Evolutionary conservation across 768 basidiomycete genomes (phyloP).

Genomic region (Rhodotorula diobovata): DNA sequence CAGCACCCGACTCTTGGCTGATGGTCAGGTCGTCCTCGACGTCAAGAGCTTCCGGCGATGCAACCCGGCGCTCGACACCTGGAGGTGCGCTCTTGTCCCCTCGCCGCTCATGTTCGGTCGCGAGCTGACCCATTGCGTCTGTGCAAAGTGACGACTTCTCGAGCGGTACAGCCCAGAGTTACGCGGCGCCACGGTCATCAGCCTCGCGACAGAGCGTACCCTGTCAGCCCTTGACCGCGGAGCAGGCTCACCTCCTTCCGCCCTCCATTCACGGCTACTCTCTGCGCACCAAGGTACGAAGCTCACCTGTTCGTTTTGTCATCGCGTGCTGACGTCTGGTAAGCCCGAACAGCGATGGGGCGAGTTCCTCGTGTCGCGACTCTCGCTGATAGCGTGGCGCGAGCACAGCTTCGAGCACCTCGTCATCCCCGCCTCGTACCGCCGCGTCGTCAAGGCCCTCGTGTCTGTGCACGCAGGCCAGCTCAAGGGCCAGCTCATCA

Average conservation of each 20-base stretch:
- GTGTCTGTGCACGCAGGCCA: constrained; percentile 2
- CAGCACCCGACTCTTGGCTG: background rate
- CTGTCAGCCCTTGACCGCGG: background rate
- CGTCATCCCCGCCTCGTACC: constrained; percentile 14
- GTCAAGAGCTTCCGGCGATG: background rate
- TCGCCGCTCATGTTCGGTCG: rapidly evolving
- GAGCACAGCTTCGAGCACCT: constrained; percentile 7
- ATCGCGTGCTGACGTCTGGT: no score
- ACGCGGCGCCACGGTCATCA: no score
- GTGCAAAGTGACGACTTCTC: background rate
- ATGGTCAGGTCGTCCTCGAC: constrained; percentile 3
- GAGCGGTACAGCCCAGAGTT: no score
- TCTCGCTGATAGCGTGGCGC: background rate
- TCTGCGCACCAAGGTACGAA: background rate
- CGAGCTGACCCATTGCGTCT: background rate
- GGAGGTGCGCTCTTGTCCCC: background rate
- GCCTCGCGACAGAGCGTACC: background rate
- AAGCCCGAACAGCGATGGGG: constrained; percentile 8
- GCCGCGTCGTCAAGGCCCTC: constrained; percentile 12
- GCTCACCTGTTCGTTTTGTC: background rate
- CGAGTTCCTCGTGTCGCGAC: constrained; percentile 12
- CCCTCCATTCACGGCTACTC: constrained; percentile 11
- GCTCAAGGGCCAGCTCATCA: background rate
- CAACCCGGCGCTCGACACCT: constrained; percentile 5
- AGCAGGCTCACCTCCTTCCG: background rate